Conservation (phyloP, 1,284 basidiomycete species). For the Meira miltonrushii region DNA sequence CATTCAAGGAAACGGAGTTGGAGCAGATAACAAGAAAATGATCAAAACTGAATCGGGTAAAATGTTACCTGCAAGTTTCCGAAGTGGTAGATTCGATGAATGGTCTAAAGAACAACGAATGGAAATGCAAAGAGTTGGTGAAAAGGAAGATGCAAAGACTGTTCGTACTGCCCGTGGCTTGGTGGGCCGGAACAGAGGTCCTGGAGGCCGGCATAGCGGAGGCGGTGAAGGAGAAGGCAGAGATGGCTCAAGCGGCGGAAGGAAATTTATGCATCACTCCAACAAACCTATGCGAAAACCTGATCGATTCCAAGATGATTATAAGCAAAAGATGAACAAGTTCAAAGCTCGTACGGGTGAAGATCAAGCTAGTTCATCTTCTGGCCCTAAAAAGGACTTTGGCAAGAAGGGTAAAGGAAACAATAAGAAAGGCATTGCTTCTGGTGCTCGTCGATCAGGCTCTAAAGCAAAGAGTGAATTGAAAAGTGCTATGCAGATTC, state of each 20-base stretch:
- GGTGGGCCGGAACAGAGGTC: constrained; percentile 63
- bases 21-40: constrained; percentile 89
- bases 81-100: constrained; percentile 86
- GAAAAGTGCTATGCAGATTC: constrained; percentile 76
- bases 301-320: constrained; percentile 11
- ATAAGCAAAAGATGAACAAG: constrained; percentile 5
- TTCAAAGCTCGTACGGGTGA: constrained; percentile 21
- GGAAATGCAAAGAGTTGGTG: constrained; percentile 73
- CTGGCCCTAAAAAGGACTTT: constrained; percentile 66
- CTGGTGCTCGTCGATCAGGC: constrained; percentile 57
- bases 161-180: constrained; percentile 11
- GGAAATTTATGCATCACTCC: constrained; percentile 8
- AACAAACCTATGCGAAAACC: constrained; percentile 5
- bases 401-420: constrained; percentile 36
- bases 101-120: constrained; percentile 78
- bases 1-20: constrained; percentile 73
- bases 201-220: constrained; percentile 50
- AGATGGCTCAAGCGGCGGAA: constrained; percentile 1
- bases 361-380: constrained; percentile 13
- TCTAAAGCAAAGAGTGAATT: constrained; percentile 69
- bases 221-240: constrained; percentile 42
- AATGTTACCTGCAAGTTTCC: constrained; percentile 85
- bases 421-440: constrained; percentile 47
- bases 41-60: constrained; percentile 88
- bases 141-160: constrained; percentile 59